Base-by-base conservation (phyloP, 768 basidiomycete species). In the Cubamyces lactineus region DNA sequence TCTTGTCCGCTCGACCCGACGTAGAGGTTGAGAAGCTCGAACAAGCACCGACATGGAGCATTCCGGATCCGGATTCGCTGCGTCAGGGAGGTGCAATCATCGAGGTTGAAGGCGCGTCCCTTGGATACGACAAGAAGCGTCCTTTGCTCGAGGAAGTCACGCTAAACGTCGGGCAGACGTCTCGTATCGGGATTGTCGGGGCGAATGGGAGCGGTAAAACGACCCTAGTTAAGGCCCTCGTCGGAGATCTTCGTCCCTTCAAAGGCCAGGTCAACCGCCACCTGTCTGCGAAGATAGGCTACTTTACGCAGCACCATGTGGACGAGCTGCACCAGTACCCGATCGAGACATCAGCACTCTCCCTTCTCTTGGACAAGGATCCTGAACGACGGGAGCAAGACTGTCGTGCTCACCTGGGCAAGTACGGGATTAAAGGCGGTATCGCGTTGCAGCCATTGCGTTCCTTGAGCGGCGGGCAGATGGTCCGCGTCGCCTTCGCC, bases 381-480 rank as follows among this genome's bases (percentile, higher is more conserved):
- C 43, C 58, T 11, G 63, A 55, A 19, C 28, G 26, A 1, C 50
- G 48, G 7, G 63, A 59, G 24, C 58, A 59, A 19, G 63, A 64
- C 12, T 64, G 58, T 28, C 53, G 40, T 24, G 58, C 58, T 41
- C 63, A 64, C 59, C 54, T 64, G 9, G 63, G 63, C 30, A 64
- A 64, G 48, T 64, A 64, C 50, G 58, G 63, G n/a, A 49, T 64
- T 54, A 64, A 57, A 39, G 58, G 58, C 13, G 47, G 41, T 9
- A 39, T 51, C 39, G 63, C 63, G 9, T 19, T 60, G 12, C 63
- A 64, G 34, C 58, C 63, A 26, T 28, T 64, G 40, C 95, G 93
- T 76, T 96, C 98, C 73, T 98, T 98, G 94, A 90, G 87, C 70
- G 96, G 96, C 83, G 96, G 96, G 69, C 98, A 96, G 96, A 85